Percentiles rank a stretch among this genome's conserved stretches.
Evolutionary conservation across 2,329 filamentous ascomycete species (phyloP).

Genomic region (Cytospora chrysosperma): DNA sequence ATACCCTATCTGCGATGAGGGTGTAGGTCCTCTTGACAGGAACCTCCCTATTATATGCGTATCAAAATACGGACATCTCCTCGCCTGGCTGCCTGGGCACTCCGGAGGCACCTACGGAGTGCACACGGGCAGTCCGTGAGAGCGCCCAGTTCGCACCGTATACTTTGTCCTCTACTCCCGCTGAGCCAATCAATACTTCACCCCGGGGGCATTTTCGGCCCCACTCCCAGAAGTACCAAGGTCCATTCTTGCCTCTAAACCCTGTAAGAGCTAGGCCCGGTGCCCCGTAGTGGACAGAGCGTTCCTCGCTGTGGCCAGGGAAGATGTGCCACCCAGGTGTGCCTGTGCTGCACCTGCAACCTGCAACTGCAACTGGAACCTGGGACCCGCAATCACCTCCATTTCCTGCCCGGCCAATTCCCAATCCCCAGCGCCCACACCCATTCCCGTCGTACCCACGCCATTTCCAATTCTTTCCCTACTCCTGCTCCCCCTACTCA

Average conservation of each 20-base stretch:
- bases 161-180: not conserved
- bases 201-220: conserved; percentile 16
- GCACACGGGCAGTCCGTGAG: no score
- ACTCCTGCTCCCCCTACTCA: conserved; percentile 18
- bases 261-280: not conserved
- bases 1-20: not conserved
- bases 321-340: not conserved
- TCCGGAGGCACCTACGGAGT: not conserved
- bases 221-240: conserved; percentile 12
- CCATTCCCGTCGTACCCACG: conserved; percentile 18
- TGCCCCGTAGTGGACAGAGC: conserved; percentile 18
- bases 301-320: conserved; percentile 1
- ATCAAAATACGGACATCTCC: not conserved
- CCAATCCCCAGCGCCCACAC: conserved; percentile 16
- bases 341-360: conserved; percentile 2
- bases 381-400: conserved; percentile 19
- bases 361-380: conserved; percentile 14
- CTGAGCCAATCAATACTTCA: conserved; percentile 9
- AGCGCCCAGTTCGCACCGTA: conserved; percentile 6
- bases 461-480: conserved; percentile 21
- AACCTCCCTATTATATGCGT: not conserved
- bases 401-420: conserved; percentile 15
- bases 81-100: not conserved
- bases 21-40: no score
- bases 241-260: conserved; percentile 4